These are phyloP conservation scores for Xylaria sp. DNA, from an alignment of 2,329 filamentous ascomycete species.

Conservation along the genomic window DNA sequence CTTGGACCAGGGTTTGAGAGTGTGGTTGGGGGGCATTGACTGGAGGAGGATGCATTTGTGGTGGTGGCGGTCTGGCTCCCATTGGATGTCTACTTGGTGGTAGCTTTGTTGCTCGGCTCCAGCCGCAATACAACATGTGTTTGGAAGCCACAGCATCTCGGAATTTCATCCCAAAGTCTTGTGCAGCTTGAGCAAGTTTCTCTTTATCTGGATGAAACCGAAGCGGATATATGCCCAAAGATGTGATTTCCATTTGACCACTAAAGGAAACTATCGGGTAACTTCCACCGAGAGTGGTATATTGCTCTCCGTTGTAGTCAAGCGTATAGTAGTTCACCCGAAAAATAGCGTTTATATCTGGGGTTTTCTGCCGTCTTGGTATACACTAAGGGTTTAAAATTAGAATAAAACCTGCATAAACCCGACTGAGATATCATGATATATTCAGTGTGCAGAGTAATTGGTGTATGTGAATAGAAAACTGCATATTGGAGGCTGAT, in stretches of 20 bases:
- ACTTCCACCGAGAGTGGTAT: not conserved
- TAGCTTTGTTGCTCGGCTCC: not conserved
- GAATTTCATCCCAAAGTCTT: not conserved
- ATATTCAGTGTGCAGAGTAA: not conserved
- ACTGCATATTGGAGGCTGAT: not conserved
- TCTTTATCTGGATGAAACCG: constrained; percentile 5
- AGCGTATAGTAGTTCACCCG: not conserved
- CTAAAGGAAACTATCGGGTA: not conserved
- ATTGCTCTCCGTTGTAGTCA: not conserved
- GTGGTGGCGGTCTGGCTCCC: too few species aligned
- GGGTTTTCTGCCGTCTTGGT: not conserved
- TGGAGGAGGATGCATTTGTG: not conserved
- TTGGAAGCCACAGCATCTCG: constrained; percentile 10
- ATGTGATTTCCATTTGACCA: constrained; percentile 1
- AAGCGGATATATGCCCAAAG: constrained; percentile 7
- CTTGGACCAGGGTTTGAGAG: not conserved
- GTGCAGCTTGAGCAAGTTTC: not conserved
- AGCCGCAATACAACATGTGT: constrained; percentile 21
- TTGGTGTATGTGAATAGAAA: not conserved
- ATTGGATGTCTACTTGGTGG: not conserved
- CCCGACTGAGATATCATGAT: too few species aligned
- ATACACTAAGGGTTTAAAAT: not conserved
- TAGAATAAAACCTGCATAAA: not conserved
- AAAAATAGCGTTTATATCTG: not conserved
- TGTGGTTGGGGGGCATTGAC: not conserved